Base-by-base conservation (phyloP, 345 rosid species). In the Anastatica hierochuntica region DNA sequence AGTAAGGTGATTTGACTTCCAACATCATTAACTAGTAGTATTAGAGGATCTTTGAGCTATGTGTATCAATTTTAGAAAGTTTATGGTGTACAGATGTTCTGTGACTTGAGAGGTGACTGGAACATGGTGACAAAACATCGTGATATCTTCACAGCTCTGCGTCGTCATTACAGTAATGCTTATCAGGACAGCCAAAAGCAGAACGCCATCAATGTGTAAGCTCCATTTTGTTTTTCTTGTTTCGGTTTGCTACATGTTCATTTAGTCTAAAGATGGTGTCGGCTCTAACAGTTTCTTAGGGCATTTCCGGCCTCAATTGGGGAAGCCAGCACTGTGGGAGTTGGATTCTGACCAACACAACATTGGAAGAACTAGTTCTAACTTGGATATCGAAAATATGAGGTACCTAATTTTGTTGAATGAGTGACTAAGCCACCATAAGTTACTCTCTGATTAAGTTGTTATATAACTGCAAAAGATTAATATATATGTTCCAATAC, bases 251-350 rank as follows among this genome's bases (percentile, higher is more conserved):
- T 21, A 21, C 5, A 5, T 21, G 24, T 2, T 21, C 24, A 5
- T 21, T 21, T 21, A 21, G 24, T 21, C 24, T 21, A 21, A 21
- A 21, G 24, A 21, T 21, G 24, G 24, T 21, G 2, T 21, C 24
- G 2, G 24, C 5, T n/a, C n/a, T 21, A 5, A 43, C 81, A 88
- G 94, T 73, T 90, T 90, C 65, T 71, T 90, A 69, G 97, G 97
- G 35, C 74, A 86, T 74, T 90, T 83, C 62, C 97, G 77, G 64
- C 97, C 97, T 30, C 90, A 86, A 37, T 74, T 42, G 56, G 88
- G 81, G 39, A 86, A 77, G 68, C 81, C 95, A 34, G 85, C 90
- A n/a, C 68, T 90, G 15, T 90, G 97, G 97, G 95, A 86, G 50
- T 58, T 82, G 53, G 78, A 67, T 71, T 80, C 86, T 5, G 90